phyloP scores from a whole-genome alignment of 345 rosid genomes.

The Eucalyptus polyanthemos region DNA sequence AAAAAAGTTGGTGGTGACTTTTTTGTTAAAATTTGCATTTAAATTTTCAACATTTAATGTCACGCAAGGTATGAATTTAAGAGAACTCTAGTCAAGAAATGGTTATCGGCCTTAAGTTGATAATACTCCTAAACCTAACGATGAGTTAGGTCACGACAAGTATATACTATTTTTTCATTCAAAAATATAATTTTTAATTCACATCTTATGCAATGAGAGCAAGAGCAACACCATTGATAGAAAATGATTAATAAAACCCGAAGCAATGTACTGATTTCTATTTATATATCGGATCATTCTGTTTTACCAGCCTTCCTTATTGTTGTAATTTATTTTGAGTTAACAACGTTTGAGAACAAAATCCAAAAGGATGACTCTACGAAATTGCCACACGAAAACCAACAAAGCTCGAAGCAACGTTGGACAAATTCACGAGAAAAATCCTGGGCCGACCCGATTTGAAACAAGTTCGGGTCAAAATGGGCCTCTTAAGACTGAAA shows the following conservation, averaged over 20 bases:
- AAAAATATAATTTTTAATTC: no score
- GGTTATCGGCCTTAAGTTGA: no score
- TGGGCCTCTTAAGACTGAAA: neutral
- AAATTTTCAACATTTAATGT: no score
- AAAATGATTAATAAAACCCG: neutral
- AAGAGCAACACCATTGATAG: no score
- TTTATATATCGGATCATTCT: neutral
- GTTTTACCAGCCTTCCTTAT: neutral
- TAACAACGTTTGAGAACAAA: neutral
- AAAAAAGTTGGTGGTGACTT: fast-evolving
- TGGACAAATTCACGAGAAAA: neutral
- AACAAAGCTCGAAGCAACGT: neutral
- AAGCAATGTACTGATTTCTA: neutral
- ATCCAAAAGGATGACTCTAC: neutral
- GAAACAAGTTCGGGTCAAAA: neutral
- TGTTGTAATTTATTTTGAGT: neutral
- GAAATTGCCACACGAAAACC: neutral
- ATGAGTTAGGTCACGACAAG: no score
- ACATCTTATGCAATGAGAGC: no score
- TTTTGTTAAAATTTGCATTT: no score
- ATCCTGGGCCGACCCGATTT: neutral
- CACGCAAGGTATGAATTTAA: fast-evolving
- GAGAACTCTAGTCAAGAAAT: fast-evolving
- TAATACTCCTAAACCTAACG: no score
- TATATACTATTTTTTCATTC: no score